Base-by-base conservation (phyloP, 805 yeast genomes). In the Pichia rugopelliculosa region DNA sequence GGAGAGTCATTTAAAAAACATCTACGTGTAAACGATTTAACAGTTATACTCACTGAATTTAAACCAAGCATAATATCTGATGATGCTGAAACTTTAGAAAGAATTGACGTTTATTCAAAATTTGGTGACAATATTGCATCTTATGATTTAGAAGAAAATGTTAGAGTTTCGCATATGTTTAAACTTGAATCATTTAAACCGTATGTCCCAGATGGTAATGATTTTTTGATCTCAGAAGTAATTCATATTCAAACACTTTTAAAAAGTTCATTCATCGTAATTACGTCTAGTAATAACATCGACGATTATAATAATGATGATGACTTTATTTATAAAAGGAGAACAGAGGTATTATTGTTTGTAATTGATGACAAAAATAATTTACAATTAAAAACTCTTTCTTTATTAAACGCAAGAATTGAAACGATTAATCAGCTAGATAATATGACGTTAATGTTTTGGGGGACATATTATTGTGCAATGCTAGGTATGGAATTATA, bases 121-220 rank as follows among this genome's bases (percentile, higher is more conserved):
- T 33, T 42, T 26, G 33, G 47, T 25, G 37, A 41, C 4, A 24
- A 24, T 21, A n/a, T 52, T 8, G 39, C 54, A 0, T 17, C 46
- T 3, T 53, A 53, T 42, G 52, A 54, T 40, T 54, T 59, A 39
- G 58, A 56, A 18, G 38, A 45, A 2, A 51, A 53, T 20, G 41
- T 36, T 3, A 46, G 18, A 30, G 56, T 52, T 8, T 51, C 39
- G 20, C 48, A 48, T 41, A 25, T 58, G 17, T 10, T 48, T 1
- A 33, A 46, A 8, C 20, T 47, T 9, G 27, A 37, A 4, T 20
- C 22, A 4, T 27, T 48, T 2, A 36, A 36, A n/a, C 48, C 42
- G 7, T 45, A 33, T n/a, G 41, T 49, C 24, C 45, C 48, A 1
- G 53, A 56, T 11, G 34, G 45, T 21, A 15, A 30, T 21, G 45